Evolutionary conservation across 495 filamentous ascomycete species (phyloP).

Genomic region (Lasiosphaeria ovina): DNA sequence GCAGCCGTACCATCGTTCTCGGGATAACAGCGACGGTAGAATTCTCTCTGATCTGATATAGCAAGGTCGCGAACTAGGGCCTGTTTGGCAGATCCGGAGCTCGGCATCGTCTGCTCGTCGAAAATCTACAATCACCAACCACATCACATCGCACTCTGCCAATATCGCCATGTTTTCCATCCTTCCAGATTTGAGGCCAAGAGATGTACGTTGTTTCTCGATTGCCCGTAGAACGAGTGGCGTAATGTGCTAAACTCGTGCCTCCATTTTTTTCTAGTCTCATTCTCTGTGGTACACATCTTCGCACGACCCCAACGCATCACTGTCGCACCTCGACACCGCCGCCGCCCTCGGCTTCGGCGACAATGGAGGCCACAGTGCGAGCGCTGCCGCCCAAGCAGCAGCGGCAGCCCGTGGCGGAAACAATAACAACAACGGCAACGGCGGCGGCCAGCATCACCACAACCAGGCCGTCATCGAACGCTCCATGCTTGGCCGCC

Average conservation of each 20-base stretch:
- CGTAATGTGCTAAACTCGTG: no score
- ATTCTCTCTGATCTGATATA: no score
- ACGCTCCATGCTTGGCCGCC: constrained; percentile 55
- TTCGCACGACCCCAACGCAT: constrained; percentile 44
- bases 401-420: no score
- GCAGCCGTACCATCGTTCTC: no score
- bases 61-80: no score
- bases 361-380: not conserved
- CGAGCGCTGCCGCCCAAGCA: no score
- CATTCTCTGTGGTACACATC: constrained; percentile 71
- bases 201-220: constrained; percentile 56
- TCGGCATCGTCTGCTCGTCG: no score
- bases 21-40: no score
- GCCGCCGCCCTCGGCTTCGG: constrained; percentile 28
- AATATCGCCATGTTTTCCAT: constrained; percentile 57
- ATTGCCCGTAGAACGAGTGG: no score
- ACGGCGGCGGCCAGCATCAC: constrained; percentile 15
- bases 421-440: constrained; percentile 24
- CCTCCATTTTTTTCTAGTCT: constrained; percentile 43
- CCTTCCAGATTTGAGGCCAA: constrained; percentile 69
- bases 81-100: no score
- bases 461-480: constrained; percentile 30
- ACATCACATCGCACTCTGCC: constrained; percentile 7
- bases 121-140: no score
- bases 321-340: constrained; percentile 30